Base-by-base conservation (phyloP, 306 rosid species). In the Mimosa bimucronata region DNA sequence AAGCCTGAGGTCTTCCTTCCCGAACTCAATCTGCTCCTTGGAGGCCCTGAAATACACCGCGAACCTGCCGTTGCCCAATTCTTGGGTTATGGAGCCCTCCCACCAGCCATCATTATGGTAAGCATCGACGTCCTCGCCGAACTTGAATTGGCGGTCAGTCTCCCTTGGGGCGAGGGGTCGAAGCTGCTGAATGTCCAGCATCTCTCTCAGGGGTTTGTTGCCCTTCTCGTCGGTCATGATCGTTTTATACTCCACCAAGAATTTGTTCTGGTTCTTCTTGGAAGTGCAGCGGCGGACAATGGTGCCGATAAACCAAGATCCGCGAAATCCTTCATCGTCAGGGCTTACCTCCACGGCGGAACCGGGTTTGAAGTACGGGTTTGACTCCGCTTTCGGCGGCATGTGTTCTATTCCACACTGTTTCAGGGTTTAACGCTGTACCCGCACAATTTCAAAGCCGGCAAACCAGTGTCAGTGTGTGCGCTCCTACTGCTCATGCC, bases 61-160 rank as follows among this genome's bases (percentile, higher is more conserved):
- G n/a, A 83, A 83, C 9, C 50, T 86, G 9, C 83, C 91, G 8
- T 81, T 64, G 2, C 65, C 81, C 16, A 83, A 34, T 18, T 62
- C 84, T 23, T 73, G 5, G 0, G 86, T 79, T 0, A 90, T 79
- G 48, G 66, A 70, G 42, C 91, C 94, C 74, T 84, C 88, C 94
- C 94, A 90, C 94, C 94, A 90, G 30, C 94, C 94, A 0, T 88
- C 94, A 7, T 90, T 79, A 71, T 81, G 80, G 80, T 15, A 86
- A 0, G 89, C 94, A 31, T 90, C 94, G 31, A 90, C 91, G 60
- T 88, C 86, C 7, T 90, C 90, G 29, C 94, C 94, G 42, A 79
- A 77, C 77, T 72, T 84, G 83, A 86, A 85, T 11, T 44, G 73
- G 21, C 57, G 53, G 30, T 19, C 30, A 14, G 76, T 7, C 69